These are phyloP conservation scores for Alternaria conjuncta DNA, from an alignment of 2,329 filamentous ascomycete genomes.

Conservation along the genomic window DNA sequence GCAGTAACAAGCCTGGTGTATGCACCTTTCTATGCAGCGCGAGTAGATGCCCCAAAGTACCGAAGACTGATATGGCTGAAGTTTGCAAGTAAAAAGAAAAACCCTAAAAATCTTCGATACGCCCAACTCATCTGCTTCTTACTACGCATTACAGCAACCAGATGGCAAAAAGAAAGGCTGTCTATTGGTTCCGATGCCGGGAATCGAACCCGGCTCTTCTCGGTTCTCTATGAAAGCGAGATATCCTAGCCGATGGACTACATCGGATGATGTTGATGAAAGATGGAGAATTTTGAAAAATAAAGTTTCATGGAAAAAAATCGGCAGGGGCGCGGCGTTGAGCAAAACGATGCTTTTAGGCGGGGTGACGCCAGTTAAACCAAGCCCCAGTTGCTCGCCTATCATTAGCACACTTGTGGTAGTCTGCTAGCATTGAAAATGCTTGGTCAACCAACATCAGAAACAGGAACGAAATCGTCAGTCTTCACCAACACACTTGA, in stretches of 20 bases:
- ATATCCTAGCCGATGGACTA: conserved; percentile 17
- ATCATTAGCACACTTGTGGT: neutral
- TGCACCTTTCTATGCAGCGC: neutral
- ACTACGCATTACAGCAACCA: too few species aligned
- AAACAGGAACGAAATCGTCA: accelerated
- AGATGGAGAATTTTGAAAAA: too few species aligned
- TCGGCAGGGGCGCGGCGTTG: too few species aligned
- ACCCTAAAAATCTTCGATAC: neutral
- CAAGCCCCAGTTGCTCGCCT: neutral
- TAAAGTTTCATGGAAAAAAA: too few species aligned
- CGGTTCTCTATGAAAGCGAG: conserved; percentile 15
- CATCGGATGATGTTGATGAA: neutral
- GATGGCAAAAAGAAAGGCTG: too few species aligned
- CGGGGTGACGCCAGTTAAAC: neutral
- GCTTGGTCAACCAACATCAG: neutral
- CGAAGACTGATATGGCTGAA: neutral
- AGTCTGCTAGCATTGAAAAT: neutral
- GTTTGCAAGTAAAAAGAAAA: neutral
- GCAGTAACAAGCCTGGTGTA: neutral
- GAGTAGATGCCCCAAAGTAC: neutral
- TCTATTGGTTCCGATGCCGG: too few species aligned
- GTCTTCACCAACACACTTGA: neutral
- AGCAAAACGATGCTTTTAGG: neutral
- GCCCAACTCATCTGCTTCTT: too few species aligned
- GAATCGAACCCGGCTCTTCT: conserved; percentile 12